Evolutionary conservation across 1,284 basidiomycete species (phyloP).

Genomic region (Rhizopogon parksii): DNA sequence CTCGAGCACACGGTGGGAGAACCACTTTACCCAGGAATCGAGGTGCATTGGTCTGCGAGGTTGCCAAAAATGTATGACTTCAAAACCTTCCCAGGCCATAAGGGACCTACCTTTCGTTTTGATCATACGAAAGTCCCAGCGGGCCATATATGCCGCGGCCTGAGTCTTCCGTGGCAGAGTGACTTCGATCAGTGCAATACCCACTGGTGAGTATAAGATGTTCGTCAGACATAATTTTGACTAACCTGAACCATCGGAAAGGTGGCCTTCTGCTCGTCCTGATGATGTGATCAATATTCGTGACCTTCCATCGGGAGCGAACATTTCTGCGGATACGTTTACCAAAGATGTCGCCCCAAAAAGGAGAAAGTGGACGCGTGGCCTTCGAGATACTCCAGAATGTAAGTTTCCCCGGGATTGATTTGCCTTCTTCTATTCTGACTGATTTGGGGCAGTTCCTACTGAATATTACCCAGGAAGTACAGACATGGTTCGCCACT

Average conservation of each 20-base stretch:
- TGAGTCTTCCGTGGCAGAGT: slow-evolving; percentile 19
- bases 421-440: background rate
- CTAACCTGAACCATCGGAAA: background rate
- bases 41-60: slow-evolving; percentile 1
- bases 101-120: slow-evolving; percentile 12
- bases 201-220: slow-evolving; percentile 10
- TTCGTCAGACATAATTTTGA: background rate
- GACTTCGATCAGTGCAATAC: slow-evolving; percentile 15
- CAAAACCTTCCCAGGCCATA: slow-evolving; percentile 1
- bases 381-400: background rate
- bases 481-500: slow-evolving; percentile 13
- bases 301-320: background rate
- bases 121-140: background rate
- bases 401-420: background rate
- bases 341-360: background rate
- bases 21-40: slow-evolving; percentile 29
- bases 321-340: background rate
- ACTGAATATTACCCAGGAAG: slow-evolving; percentile 9
- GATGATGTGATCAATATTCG: slow-evolving; percentile 10
- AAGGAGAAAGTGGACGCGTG: background rate
- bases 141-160: slow-evolving; percentile 12
- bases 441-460: background rate
- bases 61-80: slow-evolving; percentile 9
- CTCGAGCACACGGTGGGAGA: slow-evolving; percentile 30
- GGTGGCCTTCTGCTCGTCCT: slow-evolving; percentile 14